Percentiles rank a stretch among this genome's conserved stretches.
These are phyloP conservation scores for Tulasnella sp. DNA, from an alignment of 768 basidiomycete genomes.

Conservation along the genomic window DNA sequence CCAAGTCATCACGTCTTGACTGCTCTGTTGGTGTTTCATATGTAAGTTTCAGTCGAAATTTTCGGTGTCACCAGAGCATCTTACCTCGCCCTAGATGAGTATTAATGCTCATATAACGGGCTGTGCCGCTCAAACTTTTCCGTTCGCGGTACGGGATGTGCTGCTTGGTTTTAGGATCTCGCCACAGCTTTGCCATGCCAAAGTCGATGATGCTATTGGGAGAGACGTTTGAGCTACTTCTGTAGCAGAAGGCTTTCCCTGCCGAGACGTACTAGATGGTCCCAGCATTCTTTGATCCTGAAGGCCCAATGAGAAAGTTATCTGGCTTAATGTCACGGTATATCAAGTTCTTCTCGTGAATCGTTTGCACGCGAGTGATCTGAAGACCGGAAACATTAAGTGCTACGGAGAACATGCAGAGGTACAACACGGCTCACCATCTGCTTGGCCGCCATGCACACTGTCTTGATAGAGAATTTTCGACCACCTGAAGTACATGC, in stretches of 20 bases:
- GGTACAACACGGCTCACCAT: slow-evolving; percentile 55
- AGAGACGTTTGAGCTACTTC: slow-evolving; percentile 27
- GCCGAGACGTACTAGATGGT: slow-evolving; percentile 46
- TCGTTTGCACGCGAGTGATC: slow-evolving; percentile 94
- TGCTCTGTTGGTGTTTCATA: slow-evolving; percentile 57
- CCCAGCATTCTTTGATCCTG: slow-evolving; percentile 85
- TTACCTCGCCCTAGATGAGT: slow-evolving; percentile 94
- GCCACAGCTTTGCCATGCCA: slow-evolving; percentile 99
- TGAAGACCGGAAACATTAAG: slow-evolving; percentile 39
- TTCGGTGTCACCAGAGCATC: neutral
- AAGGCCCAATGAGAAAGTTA: slow-evolving; percentile 95
- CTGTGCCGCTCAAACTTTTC: slow-evolving; percentile 95
- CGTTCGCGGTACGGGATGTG: slow-evolving; percentile 99
- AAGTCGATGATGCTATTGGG: slow-evolving; percentile 71
- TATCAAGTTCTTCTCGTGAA: slow-evolving; percentile 99
- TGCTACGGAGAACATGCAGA: neutral
- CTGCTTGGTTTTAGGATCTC: slow-evolving; percentile 98
- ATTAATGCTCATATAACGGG: slow-evolving; percentile 99
- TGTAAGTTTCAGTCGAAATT: slow-evolving; percentile 23
- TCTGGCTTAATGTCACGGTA: slow-evolving; percentile 99
- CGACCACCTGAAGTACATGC: slow-evolving; percentile 53
- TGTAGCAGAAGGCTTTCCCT: neutral
- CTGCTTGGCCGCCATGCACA: slow-evolving; percentile 98
- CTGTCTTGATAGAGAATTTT: slow-evolving; percentile 96
- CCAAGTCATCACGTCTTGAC: slow-evolving; percentile 90